phyloP scores from a whole-genome alignment of 148 eudicot species.

The Silene latifolia region DNA sequence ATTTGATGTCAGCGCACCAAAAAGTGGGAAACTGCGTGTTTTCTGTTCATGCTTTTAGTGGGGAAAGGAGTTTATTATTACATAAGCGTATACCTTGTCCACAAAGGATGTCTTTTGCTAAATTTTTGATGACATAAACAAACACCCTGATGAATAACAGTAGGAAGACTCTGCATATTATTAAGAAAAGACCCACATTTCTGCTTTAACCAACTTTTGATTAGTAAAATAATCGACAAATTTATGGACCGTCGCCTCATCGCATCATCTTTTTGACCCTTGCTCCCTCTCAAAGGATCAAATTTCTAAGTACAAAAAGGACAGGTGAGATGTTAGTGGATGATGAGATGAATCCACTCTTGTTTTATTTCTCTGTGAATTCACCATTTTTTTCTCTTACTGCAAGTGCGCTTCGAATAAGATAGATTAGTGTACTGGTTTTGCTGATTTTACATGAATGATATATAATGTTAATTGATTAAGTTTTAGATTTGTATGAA shows the following conservation, averaged over 20 bases:
- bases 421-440: neutral
- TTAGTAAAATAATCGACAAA: conserved; percentile 5
- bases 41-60: conserved; percentile 29
- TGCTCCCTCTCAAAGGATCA: conserved; percentile 36
- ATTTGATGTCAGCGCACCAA: conserved; percentile 37
- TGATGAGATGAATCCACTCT: conserved; percentile 36
- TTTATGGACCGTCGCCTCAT: conserved; percentile 30
- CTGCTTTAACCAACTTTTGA: conserved; percentile 21
- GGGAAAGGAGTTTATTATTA: conserved; percentile 9
- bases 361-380: neutral
- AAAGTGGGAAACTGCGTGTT: conserved; percentile 39
- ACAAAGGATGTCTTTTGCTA: conserved; percentile 1
- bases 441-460: neutral
- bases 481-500: neutral
- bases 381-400: conserved; percentile 7
- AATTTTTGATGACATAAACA: conserved; percentile 20
- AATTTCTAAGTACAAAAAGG: conserved; percentile 26
- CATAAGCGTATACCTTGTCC: conserved; percentile 3
- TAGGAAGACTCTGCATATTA: neutral
- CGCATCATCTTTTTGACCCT: conserved; percentile 34
- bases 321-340: conserved; percentile 35
- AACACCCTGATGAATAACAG: conserved; percentile 12
- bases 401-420: conserved; percentile 21
- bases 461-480: neutral
- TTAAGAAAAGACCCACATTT: conserved; percentile 6